These are phyloP conservation scores for Dendrobium nobile DNA, from an alignment of 106 monocot species.

Conservation along the genomic window DNA sequence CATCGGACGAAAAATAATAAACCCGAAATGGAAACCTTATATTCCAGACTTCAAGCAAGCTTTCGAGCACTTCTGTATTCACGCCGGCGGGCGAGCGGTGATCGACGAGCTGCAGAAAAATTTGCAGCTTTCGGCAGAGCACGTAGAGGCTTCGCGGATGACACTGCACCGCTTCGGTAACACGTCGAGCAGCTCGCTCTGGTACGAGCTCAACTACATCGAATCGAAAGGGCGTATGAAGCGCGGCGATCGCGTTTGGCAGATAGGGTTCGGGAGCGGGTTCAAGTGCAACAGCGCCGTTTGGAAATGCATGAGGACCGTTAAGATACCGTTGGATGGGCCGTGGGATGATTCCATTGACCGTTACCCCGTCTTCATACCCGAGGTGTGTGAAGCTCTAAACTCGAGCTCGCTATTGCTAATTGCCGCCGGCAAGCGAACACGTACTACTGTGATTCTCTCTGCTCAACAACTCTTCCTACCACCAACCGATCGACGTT, in stretches of 20 bases:
- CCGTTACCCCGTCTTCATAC: conserved; percentile 22
- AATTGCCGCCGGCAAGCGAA: too few relatives aligned
- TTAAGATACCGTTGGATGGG: conserved; percentile 10
- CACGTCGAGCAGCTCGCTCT: conserved; percentile 78
- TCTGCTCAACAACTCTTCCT: too few relatives aligned
- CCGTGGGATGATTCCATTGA: conserved; percentile 25
- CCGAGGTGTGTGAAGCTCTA: conserved; percentile 22
- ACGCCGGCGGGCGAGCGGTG: conserved; percentile 77
- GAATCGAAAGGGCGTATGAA: conserved; percentile 24
- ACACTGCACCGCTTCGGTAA: conserved; percentile 76
- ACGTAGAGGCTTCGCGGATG: conserved; percentile 83
- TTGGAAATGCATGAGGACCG: conserved; percentile 22
- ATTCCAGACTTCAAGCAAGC: conserved; percentile 82
- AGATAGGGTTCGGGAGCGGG: conserved; percentile 30
- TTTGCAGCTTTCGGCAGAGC: conserved; percentile 42
- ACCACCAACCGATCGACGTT: too few relatives aligned
- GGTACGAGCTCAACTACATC: conserved; percentile 66
- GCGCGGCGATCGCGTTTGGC: conserved; percentile 20
- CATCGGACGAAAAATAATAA: conserved; percentile 11
- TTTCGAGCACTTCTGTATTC: conserved; percentile 91
- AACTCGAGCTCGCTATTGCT: neutral
- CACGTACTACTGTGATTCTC: too few relatives aligned
- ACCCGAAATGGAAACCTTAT: conserved; percentile 37
- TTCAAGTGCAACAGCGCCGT: conserved; percentile 29
- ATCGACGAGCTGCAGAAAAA: conserved; percentile 83